These are phyloP conservation scores for Adansonia gregorii DNA, from an alignment of 441 rosid genomes.

Conservation along the genomic window DNA sequence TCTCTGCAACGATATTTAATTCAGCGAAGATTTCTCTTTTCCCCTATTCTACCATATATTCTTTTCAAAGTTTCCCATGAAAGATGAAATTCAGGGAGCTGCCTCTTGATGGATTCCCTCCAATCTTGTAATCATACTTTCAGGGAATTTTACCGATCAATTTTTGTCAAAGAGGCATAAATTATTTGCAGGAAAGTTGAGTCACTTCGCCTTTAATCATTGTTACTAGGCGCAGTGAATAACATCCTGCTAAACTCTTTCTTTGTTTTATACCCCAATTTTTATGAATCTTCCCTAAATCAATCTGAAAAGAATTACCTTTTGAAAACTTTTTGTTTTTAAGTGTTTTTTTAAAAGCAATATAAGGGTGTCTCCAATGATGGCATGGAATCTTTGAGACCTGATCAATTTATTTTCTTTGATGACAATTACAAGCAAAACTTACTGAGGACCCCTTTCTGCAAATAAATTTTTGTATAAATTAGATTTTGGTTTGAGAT, in stretches of 20 bases:
- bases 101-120: constrained; percentile 43
- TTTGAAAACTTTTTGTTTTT: background rate
- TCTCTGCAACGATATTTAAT: background rate
- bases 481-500: background rate
- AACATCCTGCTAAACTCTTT: constrained; percentile 41
- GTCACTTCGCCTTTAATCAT: constrained; percentile 44
- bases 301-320: too few species aligned
- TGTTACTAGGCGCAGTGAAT: constrained; percentile 52
- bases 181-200: constrained; percentile 49
- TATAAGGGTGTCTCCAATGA: constrained; percentile 50
- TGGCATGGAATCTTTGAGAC: constrained; percentile 72
- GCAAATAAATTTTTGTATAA: background rate
- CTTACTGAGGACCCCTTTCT: constrained; percentile 44
- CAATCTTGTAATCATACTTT: constrained; percentile 9
- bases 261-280: background rate
- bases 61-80: background rate
- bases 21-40: background rate
- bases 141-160: constrained; percentile 29
- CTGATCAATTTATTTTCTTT: constrained; percentile 44
- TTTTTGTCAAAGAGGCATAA: constrained; percentile 35
- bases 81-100: background rate
- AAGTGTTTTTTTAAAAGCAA: background rate
- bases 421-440: constrained; percentile 53
- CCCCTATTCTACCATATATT: too few species aligned
- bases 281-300: background rate